Base-by-base conservation (phyloP, 768 basidiomycete genomes). In the Strobilomyces echinocephalus region DNA sequence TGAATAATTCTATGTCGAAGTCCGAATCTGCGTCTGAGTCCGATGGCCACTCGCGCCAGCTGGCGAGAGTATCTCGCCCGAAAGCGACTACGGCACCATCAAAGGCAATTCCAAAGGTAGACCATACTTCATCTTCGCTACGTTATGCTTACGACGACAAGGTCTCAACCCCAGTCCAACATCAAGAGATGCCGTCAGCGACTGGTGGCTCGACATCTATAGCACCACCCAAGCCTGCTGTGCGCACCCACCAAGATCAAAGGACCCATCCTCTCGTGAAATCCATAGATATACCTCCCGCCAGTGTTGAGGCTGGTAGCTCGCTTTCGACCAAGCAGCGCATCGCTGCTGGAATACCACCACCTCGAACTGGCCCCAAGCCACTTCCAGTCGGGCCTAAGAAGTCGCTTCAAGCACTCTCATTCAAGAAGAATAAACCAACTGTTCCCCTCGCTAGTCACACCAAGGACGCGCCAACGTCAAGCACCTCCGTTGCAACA, bases 281-380 rank as follows among this genome's bases (percentile, higher is more conserved):
- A 50, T 15, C 67, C 9, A 61, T 72, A 34, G 49, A 43, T 49
- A 35, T 70, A 33, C 53, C 67, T 1, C 43, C 65, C 31, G 21
- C 52, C 30, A 67, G 56, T 20, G 57, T 65, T 28, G 67, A 58
- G 39, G 59, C 58, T 41, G 68, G 67, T 33, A 74, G 71, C 53
- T 72, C 73, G 10, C 71, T 83, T 28, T 69, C 74, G 34, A 83
- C 79, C 2, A 83, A 82, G 60, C 76, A 79, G 48, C 73, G 79
- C 7, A 60, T 83, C 6, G 70, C 73, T 24, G 71, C 73, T 40
- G 71, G 69, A 10, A 75, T 77, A 14, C 62, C 74, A 21, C 69
- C 63, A 9, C 73, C 71, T 20, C 58, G 42, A 21, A 46, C 64
- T 12, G 57, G 57, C 3, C 74, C 79, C 0, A 81, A 72, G 58